phyloP scores from a whole-genome alignment of 345 rosid genomes.

The Populus alba region DNA sequence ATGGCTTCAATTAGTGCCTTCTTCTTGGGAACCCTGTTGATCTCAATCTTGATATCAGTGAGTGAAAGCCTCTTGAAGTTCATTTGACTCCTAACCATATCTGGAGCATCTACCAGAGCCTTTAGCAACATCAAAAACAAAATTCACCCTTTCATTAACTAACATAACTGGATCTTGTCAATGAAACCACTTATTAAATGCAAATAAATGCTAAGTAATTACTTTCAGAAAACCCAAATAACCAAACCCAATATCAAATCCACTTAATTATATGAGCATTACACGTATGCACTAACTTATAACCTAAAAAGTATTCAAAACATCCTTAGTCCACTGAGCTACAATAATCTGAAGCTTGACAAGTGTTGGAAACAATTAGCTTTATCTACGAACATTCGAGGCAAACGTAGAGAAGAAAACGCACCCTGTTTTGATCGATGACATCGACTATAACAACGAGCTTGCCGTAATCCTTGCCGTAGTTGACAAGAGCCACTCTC shows the following conservation, averaged over 20 bases:
- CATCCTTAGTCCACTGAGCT: neutral
- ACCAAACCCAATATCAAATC: neutral
- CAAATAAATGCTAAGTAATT: neutral
- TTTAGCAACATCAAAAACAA: neutral
- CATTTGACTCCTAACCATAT: constrained; percentile 30
- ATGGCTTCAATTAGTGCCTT: constrained; percentile 18
- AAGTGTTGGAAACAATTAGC: neutral
- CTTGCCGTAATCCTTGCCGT: constrained; percentile 17
- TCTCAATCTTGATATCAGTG: constrained; percentile 25
- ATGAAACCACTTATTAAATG: neutral
- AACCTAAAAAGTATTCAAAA: neutral
- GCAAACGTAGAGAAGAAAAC: neutral
- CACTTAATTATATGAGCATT: neutral
- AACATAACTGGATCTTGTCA: neutral
- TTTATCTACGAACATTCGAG: neutral
- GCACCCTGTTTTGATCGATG: constrained; percentile 20
- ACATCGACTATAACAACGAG: constrained; percentile 27
- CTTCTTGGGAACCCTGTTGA: constrained; percentile 26
- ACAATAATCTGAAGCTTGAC: neutral
- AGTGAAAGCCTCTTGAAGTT: constrained; percentile 30
- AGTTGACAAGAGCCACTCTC: constrained; percentile 21
- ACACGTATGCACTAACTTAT: neutral
- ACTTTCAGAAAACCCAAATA: neutral
- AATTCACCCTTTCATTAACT: neutral
- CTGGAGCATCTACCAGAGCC: constrained; percentile 31